Percentiles rank a stretch among this genome's conserved stretches.
These are phyloP conservation scores for Diaporthe velutina DNA, from an alignment of 2,329 filamentous ascomycete species.

Conservation along the genomic window DNA sequence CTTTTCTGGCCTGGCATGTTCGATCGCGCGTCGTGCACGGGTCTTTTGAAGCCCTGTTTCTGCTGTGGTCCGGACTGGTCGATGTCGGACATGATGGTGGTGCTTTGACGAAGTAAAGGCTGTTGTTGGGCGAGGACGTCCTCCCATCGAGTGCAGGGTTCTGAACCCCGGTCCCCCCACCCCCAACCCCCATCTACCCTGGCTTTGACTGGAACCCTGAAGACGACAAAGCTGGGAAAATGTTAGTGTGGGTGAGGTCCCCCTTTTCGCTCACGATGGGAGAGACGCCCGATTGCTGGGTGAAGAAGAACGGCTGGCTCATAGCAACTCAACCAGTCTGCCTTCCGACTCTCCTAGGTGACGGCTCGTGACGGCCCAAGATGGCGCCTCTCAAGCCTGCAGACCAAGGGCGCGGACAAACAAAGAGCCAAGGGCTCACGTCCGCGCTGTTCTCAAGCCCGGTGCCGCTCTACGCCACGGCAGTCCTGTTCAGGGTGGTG, in stretches of 20 bases:
- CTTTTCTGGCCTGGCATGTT: constrained; percentile 64
- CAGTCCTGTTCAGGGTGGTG: constrained; percentile 74
- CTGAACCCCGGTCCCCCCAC: too few relatives aligned
- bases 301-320: background rate
- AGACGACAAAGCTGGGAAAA: background rate
- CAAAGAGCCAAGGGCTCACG: constrained; percentile 32
- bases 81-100: background rate
- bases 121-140: background rate
- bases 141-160: background rate
- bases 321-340: background rate
- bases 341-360: background rate
- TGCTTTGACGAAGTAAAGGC: background rate
- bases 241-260: background rate
- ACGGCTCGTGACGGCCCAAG: background rate
- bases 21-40: background rate
- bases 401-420: background rate
- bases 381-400: constrained; percentile 24
- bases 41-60: background rate
- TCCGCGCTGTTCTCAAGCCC: constrained; percentile 53
- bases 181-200: background rate
- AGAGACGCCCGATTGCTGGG: background rate
- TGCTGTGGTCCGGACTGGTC: background rate
- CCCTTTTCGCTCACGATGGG: background rate
- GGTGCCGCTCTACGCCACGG: constrained; percentile 66
- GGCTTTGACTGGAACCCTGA: background rate